Percentiles rank a stretch among this genome's conserved stretches.
Conservation (phyloP, 495 filamentous ascomycete species). For the Aspergillus hancockii region DNA sequence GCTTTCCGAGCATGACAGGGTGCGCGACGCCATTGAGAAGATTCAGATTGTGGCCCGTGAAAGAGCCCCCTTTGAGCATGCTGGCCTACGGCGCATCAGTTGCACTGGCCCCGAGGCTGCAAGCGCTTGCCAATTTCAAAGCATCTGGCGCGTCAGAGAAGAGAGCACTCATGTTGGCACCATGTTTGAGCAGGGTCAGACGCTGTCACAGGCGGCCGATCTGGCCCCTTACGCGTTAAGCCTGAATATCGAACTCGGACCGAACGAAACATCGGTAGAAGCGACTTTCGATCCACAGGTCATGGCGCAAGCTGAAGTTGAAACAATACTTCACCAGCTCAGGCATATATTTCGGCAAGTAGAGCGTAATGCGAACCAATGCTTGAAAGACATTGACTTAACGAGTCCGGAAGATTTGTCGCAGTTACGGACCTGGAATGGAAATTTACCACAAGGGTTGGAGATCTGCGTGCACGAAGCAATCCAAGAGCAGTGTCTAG, state of each 20-base stretch:
- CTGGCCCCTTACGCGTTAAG: background rate
- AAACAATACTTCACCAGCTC: slow-evolving; percentile 18
- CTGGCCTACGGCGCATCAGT: slow-evolving; percentile 54
- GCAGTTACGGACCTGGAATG: slow-evolving; percentile 35
- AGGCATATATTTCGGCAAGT: slow-evolving; percentile 20
- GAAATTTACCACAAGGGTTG: slow-evolving; percentile 23
- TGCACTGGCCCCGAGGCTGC: slow-evolving; percentile 49
- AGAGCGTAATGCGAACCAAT: background rate
- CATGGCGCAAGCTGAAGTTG: background rate
- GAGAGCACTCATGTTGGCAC: background rate
- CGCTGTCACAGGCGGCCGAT: background rate
- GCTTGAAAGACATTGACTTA: slow-evolving; percentile 12
- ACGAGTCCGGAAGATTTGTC: slow-evolving; percentile 14
- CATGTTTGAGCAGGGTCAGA: background rate
- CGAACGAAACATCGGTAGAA: background rate
- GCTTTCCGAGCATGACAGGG: slow-evolving; percentile 23
- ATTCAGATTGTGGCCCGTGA: slow-evolving; percentile 22
- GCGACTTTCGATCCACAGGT: slow-evolving; percentile 14
- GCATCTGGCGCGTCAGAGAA: slow-evolving; percentile 46
- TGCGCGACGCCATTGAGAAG: slow-evolving; percentile 42
- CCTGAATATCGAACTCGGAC: no score
- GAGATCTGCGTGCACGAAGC: slow-evolving; percentile 33
- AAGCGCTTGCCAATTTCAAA: slow-evolving; percentile 55
- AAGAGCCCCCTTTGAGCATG: slow-evolving; percentile 44
- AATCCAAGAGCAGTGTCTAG: slow-evolving; percentile 22